Evolutionary conservation across 2,329 filamentous ascomycete genomes (phyloP), one percentile per base, ranked within the genome.

Genomic region (Arthrobotrys entomopaga): DNA sequence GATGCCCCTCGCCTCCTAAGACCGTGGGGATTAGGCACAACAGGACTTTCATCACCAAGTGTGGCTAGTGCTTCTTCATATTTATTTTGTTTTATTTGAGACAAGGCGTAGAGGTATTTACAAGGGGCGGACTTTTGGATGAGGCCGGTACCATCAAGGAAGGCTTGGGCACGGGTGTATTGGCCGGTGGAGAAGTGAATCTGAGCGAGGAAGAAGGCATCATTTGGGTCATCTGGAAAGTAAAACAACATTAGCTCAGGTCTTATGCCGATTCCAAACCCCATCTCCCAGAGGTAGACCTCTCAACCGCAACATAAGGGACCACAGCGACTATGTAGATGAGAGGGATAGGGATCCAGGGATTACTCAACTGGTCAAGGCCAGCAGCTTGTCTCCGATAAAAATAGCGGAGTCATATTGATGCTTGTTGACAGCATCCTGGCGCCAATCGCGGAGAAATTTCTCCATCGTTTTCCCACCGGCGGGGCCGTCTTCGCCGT

Each of bases 171-270:
- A 79, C 95, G 91, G 7, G 91, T 95, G 82, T 96, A 97, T 84
- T 98, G 97, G 79, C 92, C 93, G 56, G 92, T 95, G 59, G 90
- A 91, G 83, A 98, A 99, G 82, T 99, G 94, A 42, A 97, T 92
- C 82, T 98, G 94, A n/a, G 95, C 95, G 49, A 99, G 89, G 90
- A 93, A 97, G 80, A 97, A 97, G 46, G 93, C 94, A 81, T 99
- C 95, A 77, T 92, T 90, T 79, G 97, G 93, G 81, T 94, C 91
- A 80, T 93, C 95, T 97, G 77, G 7, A 72, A 6, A 53, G 24
- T 26, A 26, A 34, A 43, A 46, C 13, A 43, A 43, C 11, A 10
- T 43, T 43, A 43, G 40, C 11, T 43, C 3, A 16, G 40, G 7
- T 26, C 24, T 26, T 26, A 26, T 3, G 24, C n/a, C n/a, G n/a